Evolutionary conservation across 2,329 filamentous ascomycete genomes (phyloP).

Genomic region (Hypoxylon sp.): DNA sequence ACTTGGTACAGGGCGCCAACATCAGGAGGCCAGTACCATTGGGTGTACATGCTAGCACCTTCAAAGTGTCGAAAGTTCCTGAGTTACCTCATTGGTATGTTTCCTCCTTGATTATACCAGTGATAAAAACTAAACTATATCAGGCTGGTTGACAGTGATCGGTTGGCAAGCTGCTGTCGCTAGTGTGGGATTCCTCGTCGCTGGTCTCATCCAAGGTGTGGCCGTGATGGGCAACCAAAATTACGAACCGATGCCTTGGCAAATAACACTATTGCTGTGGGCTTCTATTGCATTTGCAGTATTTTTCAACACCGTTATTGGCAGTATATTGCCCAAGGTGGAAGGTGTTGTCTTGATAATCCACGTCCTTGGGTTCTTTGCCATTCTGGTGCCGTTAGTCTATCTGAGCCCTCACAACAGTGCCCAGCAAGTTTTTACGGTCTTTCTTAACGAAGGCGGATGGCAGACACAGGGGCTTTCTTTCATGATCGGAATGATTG

Average conservation of each 20-base stretch:
- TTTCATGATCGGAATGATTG: constrained; percentile 23
- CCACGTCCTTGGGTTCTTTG: constrained; percentile 49
- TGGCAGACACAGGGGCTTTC: constrained; percentile 23
- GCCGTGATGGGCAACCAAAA: constrained; percentile 51
- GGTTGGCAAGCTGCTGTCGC: constrained; percentile 53
- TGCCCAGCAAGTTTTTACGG: constrained; percentile 24
- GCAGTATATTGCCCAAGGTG: constrained; percentile 56
- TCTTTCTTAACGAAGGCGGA: constrained; percentile 18
- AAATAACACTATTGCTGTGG: constrained; percentile 59
- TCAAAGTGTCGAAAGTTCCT: constrained; percentile 59
- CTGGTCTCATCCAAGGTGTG: constrained; percentile 58
- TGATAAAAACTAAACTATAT: not conserved
- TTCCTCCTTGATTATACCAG: too few species aligned
- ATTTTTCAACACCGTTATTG: constrained; percentile 60
- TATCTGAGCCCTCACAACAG: constrained; percentile 23
- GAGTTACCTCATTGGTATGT: constrained; percentile 60
- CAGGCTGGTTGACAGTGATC: constrained; percentile 58
- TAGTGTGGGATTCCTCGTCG: constrained; percentile 53
- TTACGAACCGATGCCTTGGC: constrained; percentile 55
- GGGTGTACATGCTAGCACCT: constrained; percentile 64
- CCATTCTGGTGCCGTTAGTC: constrained; percentile 25
- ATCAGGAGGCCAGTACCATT: constrained; percentile 67
- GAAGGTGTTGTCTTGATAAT: constrained; percentile 60
- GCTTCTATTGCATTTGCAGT: constrained; percentile 56
- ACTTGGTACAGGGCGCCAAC: constrained; percentile 52